Conservation (phyloP, 495 filamentous ascomycete species). For the Thermothielavioides terrestris region DNA sequence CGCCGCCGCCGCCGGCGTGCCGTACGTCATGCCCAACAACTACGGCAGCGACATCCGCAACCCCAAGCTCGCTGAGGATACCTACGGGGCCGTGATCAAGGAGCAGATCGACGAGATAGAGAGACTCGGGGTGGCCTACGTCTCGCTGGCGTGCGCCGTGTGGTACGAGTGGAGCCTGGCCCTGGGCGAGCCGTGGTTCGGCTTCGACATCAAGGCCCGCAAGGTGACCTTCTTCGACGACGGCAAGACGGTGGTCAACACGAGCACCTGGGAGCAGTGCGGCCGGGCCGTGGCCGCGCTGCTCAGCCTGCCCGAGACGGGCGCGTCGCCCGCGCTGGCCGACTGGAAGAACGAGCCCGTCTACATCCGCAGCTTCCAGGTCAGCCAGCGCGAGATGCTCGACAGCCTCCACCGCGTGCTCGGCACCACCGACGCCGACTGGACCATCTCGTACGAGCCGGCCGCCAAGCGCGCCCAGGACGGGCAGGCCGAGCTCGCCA, state of each 20-base stretch:
- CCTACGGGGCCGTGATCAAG: no score
- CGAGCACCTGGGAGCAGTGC: conserved; percentile 33
- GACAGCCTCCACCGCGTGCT: conserved; percentile 43
- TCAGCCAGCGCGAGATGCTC: conserved; percentile 43
- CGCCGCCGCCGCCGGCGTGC: background rate
- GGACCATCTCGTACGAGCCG: conserved; percentile 43
- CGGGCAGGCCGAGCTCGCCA: conserved; percentile 28
- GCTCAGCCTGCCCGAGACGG: conserved; percentile 32
- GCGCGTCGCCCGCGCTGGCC: conserved; percentile 13
- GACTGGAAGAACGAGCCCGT: conserved; percentile 29
- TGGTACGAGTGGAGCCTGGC: conserved; percentile 41
- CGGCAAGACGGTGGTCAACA: conserved; percentile 22
- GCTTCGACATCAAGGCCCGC: conserved; percentile 24
- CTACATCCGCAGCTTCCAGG: conserved; percentile 34
- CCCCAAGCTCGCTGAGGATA: background rate
- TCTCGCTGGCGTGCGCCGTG: conserved; percentile 30
- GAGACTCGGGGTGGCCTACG: conserved; percentile 23
- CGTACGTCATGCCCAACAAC: background rate
- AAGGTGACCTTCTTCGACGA: conserved; percentile 28
- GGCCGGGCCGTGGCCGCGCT: conserved; percentile 34
- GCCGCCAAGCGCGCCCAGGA: conserved; percentile 35
- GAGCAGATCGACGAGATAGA: conserved; percentile 27
- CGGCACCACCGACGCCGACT: conserved; percentile 43
- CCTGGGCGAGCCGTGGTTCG: conserved; percentile 18
- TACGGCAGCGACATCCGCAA: conserved; percentile 33